Conservation (phyloP, 306 rosid genomes). For the Trifolium subterraneum region DNA sequence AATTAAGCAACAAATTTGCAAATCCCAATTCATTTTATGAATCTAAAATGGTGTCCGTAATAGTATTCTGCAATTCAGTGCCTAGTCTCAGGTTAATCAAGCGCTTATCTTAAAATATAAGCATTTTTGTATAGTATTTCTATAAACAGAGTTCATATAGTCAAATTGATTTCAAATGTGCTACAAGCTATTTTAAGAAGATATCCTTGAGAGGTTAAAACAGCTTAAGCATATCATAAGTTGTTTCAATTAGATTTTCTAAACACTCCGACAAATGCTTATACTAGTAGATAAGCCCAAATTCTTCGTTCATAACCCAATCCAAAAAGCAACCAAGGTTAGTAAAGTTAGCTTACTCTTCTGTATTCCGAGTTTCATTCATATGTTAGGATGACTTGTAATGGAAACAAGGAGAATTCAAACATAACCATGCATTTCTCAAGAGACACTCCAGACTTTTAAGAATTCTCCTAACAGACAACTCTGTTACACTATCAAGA, state of each 20-base stretch:
- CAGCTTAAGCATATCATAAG: not conserved
- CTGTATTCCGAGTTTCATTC: not conserved
- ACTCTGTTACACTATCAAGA: not conserved
- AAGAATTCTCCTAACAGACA: not conserved
- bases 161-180: not conserved
- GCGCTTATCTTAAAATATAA: not conserved
- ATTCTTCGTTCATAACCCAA: not conserved
- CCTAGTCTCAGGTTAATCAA: not conserved
- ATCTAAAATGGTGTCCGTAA: not conserved
- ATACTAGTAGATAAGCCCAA: not conserved
- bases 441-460: not conserved
- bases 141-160: not conserved
- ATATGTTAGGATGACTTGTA: conserved; percentile 2
- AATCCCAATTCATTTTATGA: conserved; percentile 12
- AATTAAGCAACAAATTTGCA: conserved; percentile 25
- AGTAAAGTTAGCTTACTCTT: not conserved
- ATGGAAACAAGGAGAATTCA: not conserved
- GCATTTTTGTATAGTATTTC: not conserved
- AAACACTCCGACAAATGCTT: not conserved
- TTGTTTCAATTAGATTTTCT: not conserved
- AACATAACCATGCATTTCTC: not conserved
- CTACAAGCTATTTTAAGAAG: not conserved
- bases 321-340: not conserved
- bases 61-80: not conserved
- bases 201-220: not conserved